Percentiles rank a stretch among this genome's conserved stretches.
These are phyloP conservation scores for Hemileccinum impolitum DNA, from an alignment of 768 basidiomycete species.

Conservation along the genomic window DNA sequence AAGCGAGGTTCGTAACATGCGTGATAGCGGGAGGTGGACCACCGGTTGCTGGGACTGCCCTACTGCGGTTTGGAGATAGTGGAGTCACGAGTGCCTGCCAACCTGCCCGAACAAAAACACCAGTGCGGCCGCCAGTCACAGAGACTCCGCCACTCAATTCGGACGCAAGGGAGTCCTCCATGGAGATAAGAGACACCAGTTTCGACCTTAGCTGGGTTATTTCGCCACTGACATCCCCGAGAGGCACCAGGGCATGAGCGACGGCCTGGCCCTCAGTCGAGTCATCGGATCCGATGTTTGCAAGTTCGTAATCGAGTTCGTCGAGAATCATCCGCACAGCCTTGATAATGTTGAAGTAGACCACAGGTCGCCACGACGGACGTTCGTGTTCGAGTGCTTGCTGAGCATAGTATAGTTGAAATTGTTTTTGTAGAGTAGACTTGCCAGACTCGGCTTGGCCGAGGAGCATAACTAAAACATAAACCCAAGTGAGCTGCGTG, in stretches of 20 bases:
- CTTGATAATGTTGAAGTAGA: constrained; percentile 82
- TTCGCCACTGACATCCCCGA: constrained; percentile 39
- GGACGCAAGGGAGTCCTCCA: constrained; percentile 65
- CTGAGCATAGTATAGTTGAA: constrained; percentile 77
- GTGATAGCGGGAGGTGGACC: constrained; percentile 29
- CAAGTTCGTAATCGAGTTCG: constrained; percentile 61
- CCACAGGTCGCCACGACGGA: constrained; percentile 72
- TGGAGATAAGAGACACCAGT: constrained; percentile 60
- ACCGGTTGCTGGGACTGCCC: constrained; percentile 36
- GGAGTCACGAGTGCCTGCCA: constrained; percentile 62
- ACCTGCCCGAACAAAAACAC: constrained; percentile 66
- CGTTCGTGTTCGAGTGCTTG: constrained; percentile 67
- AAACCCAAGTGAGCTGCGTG: constrained; percentile 5
- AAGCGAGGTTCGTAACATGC: constrained; percentile 51
- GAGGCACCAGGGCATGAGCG: constrained; percentile 30
- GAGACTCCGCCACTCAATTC: constrained; percentile 66
- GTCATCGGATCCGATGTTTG: constrained; percentile 27
- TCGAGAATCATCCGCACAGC: constrained; percentile 72
- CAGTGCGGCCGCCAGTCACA: constrained; percentile 55
- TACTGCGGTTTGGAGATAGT: constrained; percentile 39
- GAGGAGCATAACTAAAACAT: constrained; percentile 58
- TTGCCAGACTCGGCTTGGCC: constrained; percentile 83
- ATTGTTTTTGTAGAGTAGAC: constrained; percentile 82
- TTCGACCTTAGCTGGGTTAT: constrained; percentile 50
- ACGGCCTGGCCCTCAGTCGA: constrained; percentile 31